phyloP scores from a whole-genome alignment of 352 stramenopile genomes.

The Phytophthora aleatoria region DNA sequence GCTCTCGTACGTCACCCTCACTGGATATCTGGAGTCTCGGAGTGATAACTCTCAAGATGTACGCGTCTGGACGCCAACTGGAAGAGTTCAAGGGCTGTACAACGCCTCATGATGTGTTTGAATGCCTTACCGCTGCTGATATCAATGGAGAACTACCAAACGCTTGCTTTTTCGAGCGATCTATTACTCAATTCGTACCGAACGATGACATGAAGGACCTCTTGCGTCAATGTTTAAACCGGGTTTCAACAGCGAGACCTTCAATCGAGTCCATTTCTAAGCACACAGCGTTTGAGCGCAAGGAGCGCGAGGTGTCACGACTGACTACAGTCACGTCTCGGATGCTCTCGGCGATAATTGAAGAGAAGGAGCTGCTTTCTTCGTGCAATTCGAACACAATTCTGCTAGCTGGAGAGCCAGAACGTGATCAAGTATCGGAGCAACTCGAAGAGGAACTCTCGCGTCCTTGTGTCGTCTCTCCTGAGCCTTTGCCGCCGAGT shows the following conservation, averaged over 20 bases:
- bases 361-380: conserved; percentile 17
- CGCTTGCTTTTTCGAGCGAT: conserved; percentile 52
- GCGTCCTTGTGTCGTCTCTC: conserved; percentile 1
- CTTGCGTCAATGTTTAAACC: conserved; percentile 45
- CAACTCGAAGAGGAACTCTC: not conserved
- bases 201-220: conserved; percentile 55
- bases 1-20: conserved; percentile 32
- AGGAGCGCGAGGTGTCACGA: conserved; percentile 27
- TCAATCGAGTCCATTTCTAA: conserved; percentile 42
- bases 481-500: conserved; percentile 50
- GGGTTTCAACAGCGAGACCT: conserved; percentile 40
- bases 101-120: conserved; percentile 37
- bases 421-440: conserved; percentile 11
- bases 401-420: conserved; percentile 13
- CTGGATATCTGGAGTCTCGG: conserved; percentile 71
- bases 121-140: conserved; percentile 27
- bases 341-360: conserved; percentile 29
- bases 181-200: conserved; percentile 50
- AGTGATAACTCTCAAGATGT: conserved; percentile 61
- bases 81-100: conserved; percentile 55
- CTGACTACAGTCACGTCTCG: conserved; percentile 15
- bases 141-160: conserved; percentile 13
- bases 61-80: conserved; percentile 46
- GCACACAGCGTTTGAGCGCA: conserved; percentile 42
- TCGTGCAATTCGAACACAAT: not conserved